phyloP scores from a whole-genome alignment of 106 monocot genomes.

The Dendrobium catenatum region DNA sequence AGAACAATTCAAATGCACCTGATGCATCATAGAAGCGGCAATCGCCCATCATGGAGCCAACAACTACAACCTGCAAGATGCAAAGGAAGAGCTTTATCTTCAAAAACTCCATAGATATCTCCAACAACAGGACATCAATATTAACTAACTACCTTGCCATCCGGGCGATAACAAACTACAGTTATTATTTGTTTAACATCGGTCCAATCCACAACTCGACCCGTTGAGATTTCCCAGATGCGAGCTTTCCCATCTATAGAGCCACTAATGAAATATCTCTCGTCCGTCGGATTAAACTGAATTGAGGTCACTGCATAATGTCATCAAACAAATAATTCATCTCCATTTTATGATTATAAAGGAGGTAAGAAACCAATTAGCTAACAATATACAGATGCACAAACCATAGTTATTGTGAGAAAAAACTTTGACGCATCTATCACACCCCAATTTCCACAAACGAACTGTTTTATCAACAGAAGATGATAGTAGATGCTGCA shows the following conservation, averaged over 20 bases:
- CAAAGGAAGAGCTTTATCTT: constrained; percentile 4
- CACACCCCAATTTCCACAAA: constrained; percentile 49
- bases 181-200: constrained; percentile 60
- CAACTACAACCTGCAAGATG: constrained; percentile 44
- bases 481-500: constrained; percentile 65
- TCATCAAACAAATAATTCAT: neutral
- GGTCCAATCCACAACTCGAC: constrained; percentile 55
- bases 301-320: constrained; percentile 53
- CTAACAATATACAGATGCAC: neutral
- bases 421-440: constrained; percentile 46
- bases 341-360: neutral
- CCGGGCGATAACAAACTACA: constrained; percentile 51
- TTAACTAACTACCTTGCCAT: constrained; percentile 44
- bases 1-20: constrained; percentile 23
- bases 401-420: constrained; percentile 58
- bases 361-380: neutral
- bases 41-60: constrained; percentile 50
- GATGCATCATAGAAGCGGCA: constrained; percentile 61
- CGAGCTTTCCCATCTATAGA: constrained; percentile 72
- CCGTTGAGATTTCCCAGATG: constrained; percentile 36
- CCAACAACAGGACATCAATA: constrained; percentile 1
- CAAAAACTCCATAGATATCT: neutral
- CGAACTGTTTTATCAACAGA: constrained; percentile 66
- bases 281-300: constrained; percentile 61
- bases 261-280: constrained; percentile 58